These are phyloP conservation scores for Melaleuca quinquenervia DNA, from an alignment of 345 rosid species.

Conservation along the genomic window DNA sequence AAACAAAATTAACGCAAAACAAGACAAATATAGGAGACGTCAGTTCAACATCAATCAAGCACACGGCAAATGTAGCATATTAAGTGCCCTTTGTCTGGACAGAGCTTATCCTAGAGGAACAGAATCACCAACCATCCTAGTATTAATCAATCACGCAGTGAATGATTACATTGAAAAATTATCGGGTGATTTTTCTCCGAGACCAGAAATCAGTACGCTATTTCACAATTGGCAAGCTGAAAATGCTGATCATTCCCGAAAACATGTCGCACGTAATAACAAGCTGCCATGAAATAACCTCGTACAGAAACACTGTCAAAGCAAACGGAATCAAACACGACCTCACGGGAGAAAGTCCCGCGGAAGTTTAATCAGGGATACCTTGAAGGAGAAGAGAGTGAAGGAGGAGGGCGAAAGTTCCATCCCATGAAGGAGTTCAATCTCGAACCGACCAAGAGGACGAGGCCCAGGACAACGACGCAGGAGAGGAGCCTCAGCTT, in stretches of 20 bases:
- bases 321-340: neutral
- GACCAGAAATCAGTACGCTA: neutral
- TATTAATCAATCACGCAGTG: no score
- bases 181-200: neutral
- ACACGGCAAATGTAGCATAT: neutral
- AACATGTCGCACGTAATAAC: neutral
- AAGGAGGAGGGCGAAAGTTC: constrained; percentile 6
- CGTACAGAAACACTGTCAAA: neutral
- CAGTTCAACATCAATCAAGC: neutral
- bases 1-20: neutral
- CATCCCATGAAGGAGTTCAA: constrained; percentile 11
- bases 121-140: neutral
- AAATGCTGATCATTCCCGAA: neutral
- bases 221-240: neutral
- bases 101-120: neutral
- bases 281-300: neutral
- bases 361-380: neutral
- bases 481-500: constrained; percentile 3
- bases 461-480: constrained; percentile 2
- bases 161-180: neutral
- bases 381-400: neutral
- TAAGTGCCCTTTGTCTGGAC: neutral
- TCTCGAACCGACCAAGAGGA: neutral
- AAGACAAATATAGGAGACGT: neutral
- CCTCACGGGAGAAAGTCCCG: neutral